Evolutionary conservation across 148 eudicot species (phyloP).

Genomic region (Cornus controversa): DNA sequence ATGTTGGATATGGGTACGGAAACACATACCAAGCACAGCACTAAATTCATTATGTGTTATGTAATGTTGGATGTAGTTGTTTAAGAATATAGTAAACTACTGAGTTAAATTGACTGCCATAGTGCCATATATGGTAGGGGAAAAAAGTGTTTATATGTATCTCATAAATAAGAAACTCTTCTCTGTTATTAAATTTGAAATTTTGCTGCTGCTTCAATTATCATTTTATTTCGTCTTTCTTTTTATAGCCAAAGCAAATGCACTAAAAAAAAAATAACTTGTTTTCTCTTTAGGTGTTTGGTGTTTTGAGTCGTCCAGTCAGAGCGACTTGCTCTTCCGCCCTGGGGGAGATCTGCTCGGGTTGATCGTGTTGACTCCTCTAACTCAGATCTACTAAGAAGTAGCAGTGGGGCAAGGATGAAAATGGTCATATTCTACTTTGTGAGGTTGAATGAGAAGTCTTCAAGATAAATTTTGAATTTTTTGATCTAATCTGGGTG

Average conservation of each 20-base stretch:
- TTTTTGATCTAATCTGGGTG: neutral
- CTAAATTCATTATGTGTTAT: no score
- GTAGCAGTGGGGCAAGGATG: neutral
- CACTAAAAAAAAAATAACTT: neutral
- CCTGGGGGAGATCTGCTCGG: constrained; percentile 76
- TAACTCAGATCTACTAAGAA: constrained; percentile 25
- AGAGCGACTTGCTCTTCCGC: constrained; percentile 86
- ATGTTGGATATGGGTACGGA: no score
- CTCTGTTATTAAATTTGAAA: no score
- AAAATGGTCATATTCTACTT: neutral
- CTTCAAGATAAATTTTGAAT: neutral
- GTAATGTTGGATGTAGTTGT: no score
- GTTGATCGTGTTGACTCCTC: constrained; percentile 70
- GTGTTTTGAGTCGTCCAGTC: constrained; percentile 66
- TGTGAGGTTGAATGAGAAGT: neutral
- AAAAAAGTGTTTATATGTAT: no score
- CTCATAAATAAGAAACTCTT: no score
- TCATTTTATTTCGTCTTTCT: no score
- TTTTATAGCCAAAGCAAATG: neutral
- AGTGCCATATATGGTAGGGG: no score
- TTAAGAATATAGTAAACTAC: no score
- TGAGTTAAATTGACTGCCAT: no score
- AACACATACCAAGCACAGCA: no score
- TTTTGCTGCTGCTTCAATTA: no score
- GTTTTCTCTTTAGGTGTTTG: constrained; percentile 56